A percentile compares a stretch with the other conserved stretches of the same genome.
phyloP scores from a whole-genome alignment of 345 rosid species.

The Aurinia saxatilis region DNA sequence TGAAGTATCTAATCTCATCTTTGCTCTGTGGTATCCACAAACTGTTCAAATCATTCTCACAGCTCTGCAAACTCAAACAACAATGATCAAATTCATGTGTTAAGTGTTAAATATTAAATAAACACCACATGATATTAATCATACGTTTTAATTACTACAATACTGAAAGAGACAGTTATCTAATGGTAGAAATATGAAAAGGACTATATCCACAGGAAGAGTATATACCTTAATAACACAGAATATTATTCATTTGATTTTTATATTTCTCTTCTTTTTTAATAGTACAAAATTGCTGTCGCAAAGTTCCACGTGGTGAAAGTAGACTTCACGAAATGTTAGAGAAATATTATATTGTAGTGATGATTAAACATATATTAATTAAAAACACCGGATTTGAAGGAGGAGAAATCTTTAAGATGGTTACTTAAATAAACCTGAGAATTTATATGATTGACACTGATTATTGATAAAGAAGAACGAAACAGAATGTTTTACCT shows the following conservation, averaged over 20 bases:
- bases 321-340: neutral
- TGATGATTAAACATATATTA: neutral
- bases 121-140: neutral
- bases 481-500: conserved; percentile 24
- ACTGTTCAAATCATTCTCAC: conserved; percentile 38
- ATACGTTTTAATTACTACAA: neutral
- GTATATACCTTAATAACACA: conserved; percentile 11
- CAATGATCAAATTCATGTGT: neutral
- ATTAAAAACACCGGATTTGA: neutral
- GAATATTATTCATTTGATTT: conserved; percentile 4
- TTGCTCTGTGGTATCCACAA: conserved; percentile 47
- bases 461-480: neutral
- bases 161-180: neutral
- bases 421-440: neutral
- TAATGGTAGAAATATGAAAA: conserved; percentile 3
- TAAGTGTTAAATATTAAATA: neutral
- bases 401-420: neutral
- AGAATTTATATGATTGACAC: neutral
- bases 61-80: conserved; percentile 30
- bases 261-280: neutral
- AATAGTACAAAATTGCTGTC: neutral
- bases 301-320: conserved; percentile 4
- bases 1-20: conserved; percentile 44
- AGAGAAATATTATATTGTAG: too few species aligned
- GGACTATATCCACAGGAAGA: neutral